These are phyloP conservation scores for Dactylellina drechsleri DNA, from an alignment of 2,329 filamentous ascomycete species.

Conservation along the genomic window DNA sequence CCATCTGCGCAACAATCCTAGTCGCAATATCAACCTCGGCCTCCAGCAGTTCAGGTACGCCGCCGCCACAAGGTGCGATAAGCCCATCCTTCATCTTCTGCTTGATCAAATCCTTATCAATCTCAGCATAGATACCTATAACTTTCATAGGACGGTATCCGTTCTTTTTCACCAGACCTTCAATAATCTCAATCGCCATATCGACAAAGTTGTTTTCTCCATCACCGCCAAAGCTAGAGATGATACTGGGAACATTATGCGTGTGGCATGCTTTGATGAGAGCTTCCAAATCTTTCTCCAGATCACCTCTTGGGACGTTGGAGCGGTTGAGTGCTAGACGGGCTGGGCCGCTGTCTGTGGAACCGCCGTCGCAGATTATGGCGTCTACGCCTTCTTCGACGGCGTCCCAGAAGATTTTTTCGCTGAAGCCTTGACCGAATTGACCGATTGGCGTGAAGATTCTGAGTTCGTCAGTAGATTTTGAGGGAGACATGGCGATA, in stretches of 20 bases:
- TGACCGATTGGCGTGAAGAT: conserved; percentile 59
- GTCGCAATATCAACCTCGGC: conserved; percentile 62
- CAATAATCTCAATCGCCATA: conserved; percentile 62
- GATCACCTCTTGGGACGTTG: conserved; percentile 41
- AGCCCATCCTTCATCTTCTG: conserved; percentile 59
- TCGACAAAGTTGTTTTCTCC: conserved; percentile 64
- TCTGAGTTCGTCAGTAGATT: conserved; percentile 45
- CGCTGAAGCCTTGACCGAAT: conserved; percentile 58
- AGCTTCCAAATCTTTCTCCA: conserved; percentile 51
- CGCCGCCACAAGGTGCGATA: conserved; percentile 62
- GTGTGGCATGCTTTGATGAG: conserved; percentile 54
- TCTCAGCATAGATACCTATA: conserved; percentile 62
- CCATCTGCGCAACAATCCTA: conserved; percentile 65
- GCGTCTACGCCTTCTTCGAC: conserved; percentile 57
- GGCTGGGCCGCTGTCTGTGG: conserved; percentile 62
- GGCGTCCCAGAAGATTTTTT: conserved; percentile 56
- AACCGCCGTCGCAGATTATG: conserved; percentile 61
- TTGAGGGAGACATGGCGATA: conserved; percentile 25
- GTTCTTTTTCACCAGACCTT: conserved; percentile 60
- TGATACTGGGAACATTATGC: conserved; percentile 54
- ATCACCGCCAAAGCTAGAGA: conserved; percentile 63
- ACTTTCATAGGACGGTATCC: conserved; percentile 59
- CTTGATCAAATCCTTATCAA: conserved; percentile 61
- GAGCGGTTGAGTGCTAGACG: conserved; percentile 62
- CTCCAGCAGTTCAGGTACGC: conserved; percentile 62